These are phyloP conservation scores for Komagataella populi DNA, from an alignment of 805 yeast genomes.

Conservation along the genomic window DNA sequence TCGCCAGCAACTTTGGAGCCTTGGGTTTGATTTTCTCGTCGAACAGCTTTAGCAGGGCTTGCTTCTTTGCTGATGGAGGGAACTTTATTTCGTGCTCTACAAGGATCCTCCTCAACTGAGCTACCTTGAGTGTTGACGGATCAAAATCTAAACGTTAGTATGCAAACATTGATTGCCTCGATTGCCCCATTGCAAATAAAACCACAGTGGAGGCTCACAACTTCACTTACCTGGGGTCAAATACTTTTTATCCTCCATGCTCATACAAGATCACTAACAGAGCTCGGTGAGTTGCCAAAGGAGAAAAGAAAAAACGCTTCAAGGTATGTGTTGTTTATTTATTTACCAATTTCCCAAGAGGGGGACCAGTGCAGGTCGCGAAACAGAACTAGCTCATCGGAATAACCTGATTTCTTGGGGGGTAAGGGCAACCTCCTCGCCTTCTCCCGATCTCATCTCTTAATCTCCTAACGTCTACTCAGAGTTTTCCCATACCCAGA, in stretches of 20 bases:
- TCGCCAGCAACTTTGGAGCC: constrained; percentile 25
- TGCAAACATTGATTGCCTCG: constrained; percentile 3
- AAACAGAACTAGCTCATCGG: not conserved
- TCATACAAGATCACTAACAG: not conserved
- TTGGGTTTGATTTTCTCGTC: constrained; percentile 36
- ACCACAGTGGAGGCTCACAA: not conserved
- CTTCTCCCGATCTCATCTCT: not conserved
- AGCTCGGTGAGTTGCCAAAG: not conserved
- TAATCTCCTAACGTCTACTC: not conserved
- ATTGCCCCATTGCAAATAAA: constrained; percentile 6
- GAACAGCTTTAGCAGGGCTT: constrained; percentile 48
- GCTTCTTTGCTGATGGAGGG: constrained; percentile 55
- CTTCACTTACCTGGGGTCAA: constrained; percentile 17
- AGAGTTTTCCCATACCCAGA: not conserved
- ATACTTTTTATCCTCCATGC: constrained; percentile 23
- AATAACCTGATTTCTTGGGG: not conserved
- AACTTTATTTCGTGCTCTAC: constrained; percentile 46
- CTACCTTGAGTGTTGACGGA: constrained; percentile 49
- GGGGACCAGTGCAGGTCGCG: not conserved
- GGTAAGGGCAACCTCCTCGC: not conserved
- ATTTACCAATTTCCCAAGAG: not conserved
- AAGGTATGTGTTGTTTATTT: not conserved
- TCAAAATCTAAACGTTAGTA: constrained; percentile 39
- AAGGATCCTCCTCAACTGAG: constrained; percentile 57
- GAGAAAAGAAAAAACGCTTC: not conserved